A percentile compares a stretch with the other conserved stretches of the same genome.
phyloP scores from a whole-genome alignment of 306 rosid species.

The Herpetospermum pedunculosum region DNA sequence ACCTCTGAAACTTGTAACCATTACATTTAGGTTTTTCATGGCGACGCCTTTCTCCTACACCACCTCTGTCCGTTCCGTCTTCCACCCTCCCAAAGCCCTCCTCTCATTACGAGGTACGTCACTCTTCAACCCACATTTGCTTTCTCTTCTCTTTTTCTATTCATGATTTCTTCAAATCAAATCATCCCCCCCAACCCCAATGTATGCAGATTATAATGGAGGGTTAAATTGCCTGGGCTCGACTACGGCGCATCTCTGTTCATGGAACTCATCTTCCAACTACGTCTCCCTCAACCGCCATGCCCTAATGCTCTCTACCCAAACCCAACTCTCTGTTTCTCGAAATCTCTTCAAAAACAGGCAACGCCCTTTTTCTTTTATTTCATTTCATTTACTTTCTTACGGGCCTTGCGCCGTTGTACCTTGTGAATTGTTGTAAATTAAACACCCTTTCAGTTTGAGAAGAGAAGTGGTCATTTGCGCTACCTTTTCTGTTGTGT shows the following conservation, averaged over 20 bases:
- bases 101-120: slow-evolving; percentile 27
- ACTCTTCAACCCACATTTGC: background rate
- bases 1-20: too few species aligned
- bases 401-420: background rate
- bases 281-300: slow-evolving; percentile 25
- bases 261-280: slow-evolving; percentile 50
- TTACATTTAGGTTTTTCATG: too few species aligned
- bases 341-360: slow-evolving; percentile 25
- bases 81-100: slow-evolving; percentile 32
- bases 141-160: background rate
- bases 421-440: background rate
- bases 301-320: slow-evolving; percentile 21
- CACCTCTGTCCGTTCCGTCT: slow-evolving; percentile 31
- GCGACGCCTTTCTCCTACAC: slow-evolving; percentile 54
- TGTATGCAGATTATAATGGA: slow-evolving; percentile 17
- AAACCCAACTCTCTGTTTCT: slow-evolving; percentile 15
- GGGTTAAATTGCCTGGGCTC: slow-evolving; percentile 14
- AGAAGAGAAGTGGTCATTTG: too few species aligned
- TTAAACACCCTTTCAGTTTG: too few species aligned
- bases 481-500: too few species aligned
- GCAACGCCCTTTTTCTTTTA: slow-evolving; percentile 18
- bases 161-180: background rate
- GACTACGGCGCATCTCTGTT: slow-evolving; percentile 9
- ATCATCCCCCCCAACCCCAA: too few species aligned
- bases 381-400: background rate